Base-by-base conservation (phyloP, 805 yeast species). In the Lachancea sp. region DNA sequence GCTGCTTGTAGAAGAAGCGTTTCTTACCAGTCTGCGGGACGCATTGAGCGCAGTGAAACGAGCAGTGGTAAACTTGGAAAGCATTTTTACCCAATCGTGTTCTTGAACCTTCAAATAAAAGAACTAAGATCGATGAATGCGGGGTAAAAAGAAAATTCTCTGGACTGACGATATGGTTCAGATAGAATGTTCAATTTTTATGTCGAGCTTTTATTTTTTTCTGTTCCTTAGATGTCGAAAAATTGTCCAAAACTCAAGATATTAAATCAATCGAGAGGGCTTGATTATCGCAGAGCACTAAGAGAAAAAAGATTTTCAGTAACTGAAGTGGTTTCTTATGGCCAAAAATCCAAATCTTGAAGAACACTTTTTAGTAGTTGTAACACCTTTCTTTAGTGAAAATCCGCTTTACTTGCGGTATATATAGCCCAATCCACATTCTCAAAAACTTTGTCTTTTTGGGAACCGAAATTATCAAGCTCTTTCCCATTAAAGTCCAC, bases 21-120 rank as follows among this genome's bases (percentile, higher is more conserved):
- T 32, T 42, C 59, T 53, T n/a, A 48, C 41, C 29, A 55, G 36
- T 36, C 54, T 48, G 31, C 46, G 46, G 33, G 49, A 47, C n/a
- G 57, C 53, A 41, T 29, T 35, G 44, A 34, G 44, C 39, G 44
- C 44, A 11, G 44, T 30, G 20, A 18, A 25, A 13, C 37, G 43
- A 13, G 36, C 43, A 9, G 30, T 33, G 37, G 32, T 40, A 22
- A 40, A 32, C 2, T 40, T 25, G 10, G 43, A 40, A 18, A 40
- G 25, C 43, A 40, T 40, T 13, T 11, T 22, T 30, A 13, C 6
- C 18, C 27, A 12, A 16, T 18, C n/a, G 35, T 29, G 16, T 20
- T 20, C 19, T 15, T n/a, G 39, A 22, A 12, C 7, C 2, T 22
- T 22, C 8, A 16, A 22, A 12, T 13, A 15, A 26, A 12, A 16